Percentiles rank a stretch among this genome's conserved stretches.
Conservation (phyloP, 2,329 filamentous ascomycete genomes). For the Talaromyces islandicus region DNA sequence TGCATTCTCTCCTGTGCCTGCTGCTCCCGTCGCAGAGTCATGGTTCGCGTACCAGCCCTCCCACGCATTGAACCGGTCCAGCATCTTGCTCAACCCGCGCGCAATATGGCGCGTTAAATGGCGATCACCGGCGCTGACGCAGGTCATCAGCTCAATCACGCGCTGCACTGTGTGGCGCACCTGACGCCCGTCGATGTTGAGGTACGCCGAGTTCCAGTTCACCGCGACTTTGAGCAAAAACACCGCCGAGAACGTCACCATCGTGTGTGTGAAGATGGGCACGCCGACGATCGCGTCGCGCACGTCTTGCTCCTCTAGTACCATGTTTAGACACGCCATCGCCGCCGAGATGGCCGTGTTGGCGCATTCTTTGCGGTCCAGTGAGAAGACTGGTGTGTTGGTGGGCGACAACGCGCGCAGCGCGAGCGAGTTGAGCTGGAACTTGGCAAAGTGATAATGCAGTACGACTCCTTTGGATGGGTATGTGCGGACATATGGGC, state of each 20-base stretch:
- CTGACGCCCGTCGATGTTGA: conserved; percentile 33
- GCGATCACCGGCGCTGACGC: conserved; percentile 35
- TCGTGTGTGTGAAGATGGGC: conserved; percentile 40
- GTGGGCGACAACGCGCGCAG: conserved; percentile 37
- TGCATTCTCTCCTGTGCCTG: neutral
- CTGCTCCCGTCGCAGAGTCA: neutral
- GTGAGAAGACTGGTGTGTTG: conserved; percentile 36
- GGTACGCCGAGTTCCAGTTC: conserved; percentile 38
- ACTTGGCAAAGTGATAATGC: conserved; percentile 50
- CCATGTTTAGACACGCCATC: conserved; percentile 42
- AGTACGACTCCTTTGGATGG: conserved; percentile 47
- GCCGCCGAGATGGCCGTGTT: conserved; percentile 44
- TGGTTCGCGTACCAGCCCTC: conserved; percentile 24
- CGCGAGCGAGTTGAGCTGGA: conserved; percentile 45
- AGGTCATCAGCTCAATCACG: conserved; percentile 35
- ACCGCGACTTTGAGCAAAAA: conserved; percentile 41
- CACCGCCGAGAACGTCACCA: conserved; percentile 42
- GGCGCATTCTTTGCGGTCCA: conserved; percentile 40
- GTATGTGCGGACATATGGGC: conserved; percentile 43
- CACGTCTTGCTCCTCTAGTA: conserved; percentile 44
- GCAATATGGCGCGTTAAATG: conserved; percentile 38
- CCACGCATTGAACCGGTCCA: conserved; percentile 37
- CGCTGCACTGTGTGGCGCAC: conserved; percentile 34
- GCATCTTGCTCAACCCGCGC: conserved; percentile 35
- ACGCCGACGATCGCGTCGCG: conserved; percentile 45